A percentile compares a stretch with the other conserved stretches of the same genome.
These are phyloP conservation scores for Paramarasmius palmivorus DNA, from an alignment of 1,284 basidiomycete species.

Conservation along the genomic window DNA sequence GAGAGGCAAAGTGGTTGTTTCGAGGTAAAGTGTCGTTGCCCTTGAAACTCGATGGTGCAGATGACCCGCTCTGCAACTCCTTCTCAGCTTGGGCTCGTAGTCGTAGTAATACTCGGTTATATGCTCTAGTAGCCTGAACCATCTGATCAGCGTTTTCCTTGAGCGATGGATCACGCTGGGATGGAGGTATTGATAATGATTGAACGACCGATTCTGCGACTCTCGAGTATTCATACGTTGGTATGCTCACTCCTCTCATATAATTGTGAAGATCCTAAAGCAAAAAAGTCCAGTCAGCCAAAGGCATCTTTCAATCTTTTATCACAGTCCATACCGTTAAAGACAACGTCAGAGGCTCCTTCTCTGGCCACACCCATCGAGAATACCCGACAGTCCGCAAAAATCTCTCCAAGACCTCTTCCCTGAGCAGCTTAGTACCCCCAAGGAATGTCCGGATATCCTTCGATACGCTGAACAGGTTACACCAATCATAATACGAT, in stretches of 20 bases:
- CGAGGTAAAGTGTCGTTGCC: slow-evolving; percentile 15
- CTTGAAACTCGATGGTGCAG: slow-evolving; percentile 16
- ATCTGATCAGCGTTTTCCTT: slow-evolving; percentile 46
- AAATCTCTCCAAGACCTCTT: slow-evolving; percentile 66
- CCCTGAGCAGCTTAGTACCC: slow-evolving; percentile 50
- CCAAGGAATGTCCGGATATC: slow-evolving; percentile 49
- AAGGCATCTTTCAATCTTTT: background rate
- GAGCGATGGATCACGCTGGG: slow-evolving; percentile 37
- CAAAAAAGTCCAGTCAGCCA: background rate
- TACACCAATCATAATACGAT: slow-evolving; percentile 67
- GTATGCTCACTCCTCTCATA: slow-evolving; percentile 74
- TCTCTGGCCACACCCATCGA: slow-evolving; percentile 59
- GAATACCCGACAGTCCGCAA: slow-evolving; percentile 68
- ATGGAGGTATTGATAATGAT: slow-evolving; percentile 38
- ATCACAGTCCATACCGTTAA: slow-evolving; percentile 37
- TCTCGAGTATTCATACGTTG: slow-evolving; percentile 67
- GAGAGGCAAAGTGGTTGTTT: slow-evolving; percentile 21
- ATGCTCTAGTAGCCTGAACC: slow-evolving; percentile 63
- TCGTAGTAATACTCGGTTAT: slow-evolving; percentile 72
- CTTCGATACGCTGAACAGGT: slow-evolving; percentile 55
- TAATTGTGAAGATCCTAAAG: slow-evolving; percentile 72
- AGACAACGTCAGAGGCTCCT: slow-evolving; percentile 61
- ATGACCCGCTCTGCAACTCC: slow-evolving; percentile 28
- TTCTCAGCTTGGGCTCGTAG: slow-evolving; percentile 73
- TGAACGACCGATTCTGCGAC: slow-evolving; percentile 57